Evolutionary conservation across 2,329 filamentous ascomycete genomes (phyloP).

Genomic region (Cryphonectria carpinicola): DNA sequence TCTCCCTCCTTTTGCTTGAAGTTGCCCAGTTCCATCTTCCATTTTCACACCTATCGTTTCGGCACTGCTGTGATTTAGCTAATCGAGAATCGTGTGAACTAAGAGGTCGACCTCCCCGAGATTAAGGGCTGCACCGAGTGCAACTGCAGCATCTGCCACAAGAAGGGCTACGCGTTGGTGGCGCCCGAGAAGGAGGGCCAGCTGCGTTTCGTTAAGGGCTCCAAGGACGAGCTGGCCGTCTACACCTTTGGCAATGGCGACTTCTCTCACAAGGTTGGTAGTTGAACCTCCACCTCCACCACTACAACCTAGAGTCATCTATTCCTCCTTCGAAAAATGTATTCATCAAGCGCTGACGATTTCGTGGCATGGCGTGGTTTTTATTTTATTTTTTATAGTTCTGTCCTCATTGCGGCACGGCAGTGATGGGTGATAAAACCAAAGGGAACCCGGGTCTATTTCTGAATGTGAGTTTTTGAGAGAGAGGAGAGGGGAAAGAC

Average conservation of each 20-base stretch:
- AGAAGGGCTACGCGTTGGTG: constrained; percentile 50
- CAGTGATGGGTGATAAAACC: constrained; percentile 41
- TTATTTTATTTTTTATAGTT: constrained; percentile 47
- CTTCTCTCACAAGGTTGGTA: constrained; percentile 47
- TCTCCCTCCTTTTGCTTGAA: constrained; percentile 33
- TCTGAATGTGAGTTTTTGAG: constrained; percentile 46
- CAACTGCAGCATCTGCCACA: constrained; percentile 69
- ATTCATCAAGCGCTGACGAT: neutral
- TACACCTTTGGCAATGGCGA: constrained; percentile 47
- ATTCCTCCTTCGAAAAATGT: neutral
- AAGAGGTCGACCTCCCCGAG: constrained; percentile 46
- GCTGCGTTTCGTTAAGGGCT: constrained; percentile 53
- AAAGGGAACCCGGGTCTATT: constrained; percentile 20
- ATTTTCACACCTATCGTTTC: neutral
- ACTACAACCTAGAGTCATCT: neutral
- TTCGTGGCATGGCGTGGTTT: neutral
- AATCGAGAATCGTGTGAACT: neutral
- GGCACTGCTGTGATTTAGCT: neutral
- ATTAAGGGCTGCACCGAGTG: constrained; percentile 61
- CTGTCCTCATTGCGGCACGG: constrained; percentile 54
- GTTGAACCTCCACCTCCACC: neutral
- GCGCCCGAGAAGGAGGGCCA: constrained; percentile 35
- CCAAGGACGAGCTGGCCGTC: constrained; percentile 42
- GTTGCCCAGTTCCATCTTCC: neutral
- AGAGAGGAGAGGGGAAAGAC: neutral